Evolutionary conservation across 129 eudicot species (phyloP).

Genomic region (Sambucus nigra): DNA sequence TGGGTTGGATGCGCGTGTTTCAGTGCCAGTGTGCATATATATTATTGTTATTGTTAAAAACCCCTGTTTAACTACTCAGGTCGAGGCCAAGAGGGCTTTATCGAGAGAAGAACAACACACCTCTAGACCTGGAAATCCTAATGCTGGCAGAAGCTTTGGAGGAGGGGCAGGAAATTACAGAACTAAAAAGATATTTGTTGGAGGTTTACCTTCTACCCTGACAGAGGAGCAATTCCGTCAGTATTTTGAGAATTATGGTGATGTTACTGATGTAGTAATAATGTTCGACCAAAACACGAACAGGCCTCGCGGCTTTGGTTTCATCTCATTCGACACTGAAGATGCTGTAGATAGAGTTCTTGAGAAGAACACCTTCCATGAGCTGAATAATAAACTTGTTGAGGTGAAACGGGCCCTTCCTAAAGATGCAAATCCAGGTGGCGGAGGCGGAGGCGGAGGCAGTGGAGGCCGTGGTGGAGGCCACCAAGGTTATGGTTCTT

Average conservation of each 20-base stretch:
- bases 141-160: conserved; percentile 28
- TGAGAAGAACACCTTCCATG: conserved; percentile 38
- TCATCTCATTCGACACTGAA: conserved; percentile 63
- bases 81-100: conserved; percentile 70
- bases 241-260: conserved; percentile 49
- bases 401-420: conserved; percentile 68
- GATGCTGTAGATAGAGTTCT: conserved; percentile 69
- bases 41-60: neutral
- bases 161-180: conserved; percentile 40
- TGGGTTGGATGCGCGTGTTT: too few species aligned
- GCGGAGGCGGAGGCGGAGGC: conserved; percentile 22
- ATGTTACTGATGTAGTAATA: conserved; percentile 56
- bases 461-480: conserved; percentile 19
- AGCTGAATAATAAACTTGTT: conserved; percentile 42
- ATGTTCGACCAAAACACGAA: conserved; percentile 70
- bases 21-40: too few species aligned
- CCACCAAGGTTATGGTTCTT: conserved; percentile 25
- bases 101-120: conserved; percentile 63
- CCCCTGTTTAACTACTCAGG: conserved; percentile 30
- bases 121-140: conserved; percentile 28
- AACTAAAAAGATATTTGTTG: conserved; percentile 83
- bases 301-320: conserved; percentile 81
- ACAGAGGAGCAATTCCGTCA: conserved; percentile 54
- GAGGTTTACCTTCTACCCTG: conserved; percentile 68
- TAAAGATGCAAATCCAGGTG: conserved; percentile 48